Base-by-base conservation (phyloP, 2,329 filamentous ascomycete genomes). In the Ophiostoma ulmi region DNA sequence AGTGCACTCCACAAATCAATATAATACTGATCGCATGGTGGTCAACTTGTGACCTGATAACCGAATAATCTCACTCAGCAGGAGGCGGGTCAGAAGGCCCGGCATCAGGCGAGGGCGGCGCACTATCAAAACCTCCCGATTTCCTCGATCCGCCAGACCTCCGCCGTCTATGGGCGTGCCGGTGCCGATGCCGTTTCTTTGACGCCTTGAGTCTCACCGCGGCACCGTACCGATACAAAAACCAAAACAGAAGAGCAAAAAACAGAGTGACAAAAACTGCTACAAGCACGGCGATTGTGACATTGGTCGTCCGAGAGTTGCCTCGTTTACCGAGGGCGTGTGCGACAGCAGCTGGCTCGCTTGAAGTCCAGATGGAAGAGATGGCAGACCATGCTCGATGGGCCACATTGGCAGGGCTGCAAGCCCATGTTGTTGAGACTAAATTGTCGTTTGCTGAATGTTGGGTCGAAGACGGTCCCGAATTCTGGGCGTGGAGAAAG, bases 271-370 rank as follows among this genome's bases (percentile, higher is more conserved):
- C 10, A 8, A 70, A 55, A 0, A 74, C 68, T 1, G 68, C 68
- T 2, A 74, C 72, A 44, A 74, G 36, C 67, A 74, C 69, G 10
- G 67, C 71, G 31, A 74, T 73, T 8, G 72, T 74, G 58, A 73
- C 64, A 38, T 74, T 74, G 58, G 70, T 72, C 3, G 71, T n/a
- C 22, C 69, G 44, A 1, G 67, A n/a, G n/a, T 38, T 67, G 31
- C 65, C 36, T 4, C 69, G 39, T 38, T 68, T 55, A 38, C 41
- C 6, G 63, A 66, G 52, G 1, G 3, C 39, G 14, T 7, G 20
- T 6, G 36, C n/a, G 26, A 5, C 11, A 13, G n/a, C 22, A 26
- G 22, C 4, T 31, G n/a, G 22, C 7, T 61, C 22, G 22, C 22
- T 22, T 10, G 22, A 14, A 61, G 55, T 5, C 55, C 55, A 61